Evolutionary conservation across 805 yeast genomes (phyloP).

Genomic region (Candida mattraensis): DNA sequence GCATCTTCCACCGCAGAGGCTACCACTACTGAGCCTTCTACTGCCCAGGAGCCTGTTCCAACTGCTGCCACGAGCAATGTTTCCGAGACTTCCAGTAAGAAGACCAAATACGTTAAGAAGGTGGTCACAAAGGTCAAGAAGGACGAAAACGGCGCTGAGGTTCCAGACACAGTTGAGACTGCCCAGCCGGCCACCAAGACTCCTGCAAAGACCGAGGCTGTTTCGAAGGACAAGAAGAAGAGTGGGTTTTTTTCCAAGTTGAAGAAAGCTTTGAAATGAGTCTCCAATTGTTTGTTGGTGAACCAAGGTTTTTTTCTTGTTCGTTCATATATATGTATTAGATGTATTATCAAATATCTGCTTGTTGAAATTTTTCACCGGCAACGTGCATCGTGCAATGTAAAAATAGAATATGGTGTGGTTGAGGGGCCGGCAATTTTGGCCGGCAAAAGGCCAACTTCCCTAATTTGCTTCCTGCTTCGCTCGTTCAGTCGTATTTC

Average conservation of each 20-base stretch:
- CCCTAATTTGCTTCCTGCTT: too few relatives aligned
- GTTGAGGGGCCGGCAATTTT: too few relatives aligned
- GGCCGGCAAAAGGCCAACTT: too few relatives aligned
- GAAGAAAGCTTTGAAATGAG: conserved; percentile 39
- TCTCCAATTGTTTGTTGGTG: not conserved
- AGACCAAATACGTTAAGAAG: conserved; percentile 34
- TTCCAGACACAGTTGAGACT: conserved; percentile 12
- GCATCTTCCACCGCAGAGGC: conserved; percentile 12
- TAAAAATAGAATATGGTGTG: too few relatives aligned
- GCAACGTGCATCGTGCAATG: too few relatives aligned
- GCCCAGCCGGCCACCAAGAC: conserved; percentile 5
- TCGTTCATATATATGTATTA: conserved; percentile 3
- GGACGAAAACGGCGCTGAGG: conserved; percentile 18
- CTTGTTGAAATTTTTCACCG: too few relatives aligned
- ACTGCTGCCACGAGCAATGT: conserved; percentile 14
- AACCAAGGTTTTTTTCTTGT: not conserved
- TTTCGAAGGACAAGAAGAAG: conserved; percentile 34
- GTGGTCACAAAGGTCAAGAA: conserved; percentile 33
- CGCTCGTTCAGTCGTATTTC: too few relatives aligned
- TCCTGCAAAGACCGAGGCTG: conserved; percentile 5
- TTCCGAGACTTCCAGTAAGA: conserved; percentile 17
- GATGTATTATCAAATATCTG: conserved; percentile 4
- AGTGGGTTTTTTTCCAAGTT: conserved; percentile 43
- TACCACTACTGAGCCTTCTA: conserved; percentile 14
- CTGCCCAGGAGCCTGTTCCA: conserved; percentile 14